A percentile compares a stretch with the other conserved stretches of the same genome.
These are phyloP conservation scores for Rehmannia glutinosa DNA, from an alignment of 257 asterid species.

Conservation along the genomic window DNA sequence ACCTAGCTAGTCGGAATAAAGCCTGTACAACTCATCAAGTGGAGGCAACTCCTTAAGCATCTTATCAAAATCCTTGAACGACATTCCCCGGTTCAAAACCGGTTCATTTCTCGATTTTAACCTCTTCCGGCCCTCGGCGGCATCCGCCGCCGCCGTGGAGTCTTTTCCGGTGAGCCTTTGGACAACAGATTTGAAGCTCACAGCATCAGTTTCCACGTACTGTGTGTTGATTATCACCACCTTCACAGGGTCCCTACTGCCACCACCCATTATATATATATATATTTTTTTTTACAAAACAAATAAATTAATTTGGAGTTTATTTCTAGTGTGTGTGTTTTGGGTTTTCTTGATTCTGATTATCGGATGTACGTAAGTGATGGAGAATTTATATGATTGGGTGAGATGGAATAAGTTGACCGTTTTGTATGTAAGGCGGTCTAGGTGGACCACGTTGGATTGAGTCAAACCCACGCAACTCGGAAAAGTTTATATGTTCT, in stretches of 20 bases:
- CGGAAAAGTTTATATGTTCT: background rate
- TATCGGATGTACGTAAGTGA: too few species aligned
- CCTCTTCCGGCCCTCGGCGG: background rate
- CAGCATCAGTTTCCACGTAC: slow-evolving; percentile 54
- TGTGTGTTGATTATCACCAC: slow-evolving; percentile 63
- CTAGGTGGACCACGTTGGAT: background rate
- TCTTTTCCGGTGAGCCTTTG: slow-evolving; percentile 68
- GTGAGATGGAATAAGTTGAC: slow-evolving; percentile 1
- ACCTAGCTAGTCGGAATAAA: slow-evolving; percentile 29
- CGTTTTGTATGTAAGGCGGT: background rate
- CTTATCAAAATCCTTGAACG: slow-evolving; percentile 43
- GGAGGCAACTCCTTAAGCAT: slow-evolving; percentile 43
- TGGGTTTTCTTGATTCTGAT: background rate
- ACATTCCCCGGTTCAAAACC: slow-evolving; percentile 25
- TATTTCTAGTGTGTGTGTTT: background rate
- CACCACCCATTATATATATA: slow-evolving; percentile 18
- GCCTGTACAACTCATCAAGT: slow-evolving; percentile 37
- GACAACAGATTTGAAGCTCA: slow-evolving; percentile 67
- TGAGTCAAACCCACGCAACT: slow-evolving; percentile 32
- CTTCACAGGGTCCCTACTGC: slow-evolving; percentile 27
- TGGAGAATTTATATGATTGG: slow-evolving; percentile 18
- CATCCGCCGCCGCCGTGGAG: slow-evolving; percentile 14
- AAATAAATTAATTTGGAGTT: too few species aligned
- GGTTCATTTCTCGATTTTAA: background rate
- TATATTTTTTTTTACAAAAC: too few species aligned